These are phyloP conservation scores for Yueomyces sinensis DNA, from an alignment of 805 yeast genomes.

Conservation along the genomic window DNA sequence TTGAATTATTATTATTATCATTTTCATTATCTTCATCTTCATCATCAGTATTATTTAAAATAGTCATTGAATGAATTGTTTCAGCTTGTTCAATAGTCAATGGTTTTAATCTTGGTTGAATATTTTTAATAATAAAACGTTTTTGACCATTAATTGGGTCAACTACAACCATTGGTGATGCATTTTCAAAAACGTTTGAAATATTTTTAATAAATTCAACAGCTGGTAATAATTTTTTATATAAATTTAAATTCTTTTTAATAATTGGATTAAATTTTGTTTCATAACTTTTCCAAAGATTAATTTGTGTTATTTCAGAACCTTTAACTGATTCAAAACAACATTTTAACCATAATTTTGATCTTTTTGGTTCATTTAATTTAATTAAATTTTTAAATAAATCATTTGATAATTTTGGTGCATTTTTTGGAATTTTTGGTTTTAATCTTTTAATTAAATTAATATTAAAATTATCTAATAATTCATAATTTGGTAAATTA, in stretches of 20 bases:
- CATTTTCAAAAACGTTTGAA: conserved; percentile 71
- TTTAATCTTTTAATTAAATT: conserved; percentile 43
- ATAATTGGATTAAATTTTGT: conserved; percentile 58
- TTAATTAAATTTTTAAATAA: conserved; percentile 47
- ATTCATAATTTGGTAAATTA: conserved; percentile 22
- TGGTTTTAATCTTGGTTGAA: conserved; percentile 65
- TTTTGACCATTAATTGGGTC: conserved; percentile 49
- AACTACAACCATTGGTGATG: conserved; percentile 85
- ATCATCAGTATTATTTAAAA: background rate
- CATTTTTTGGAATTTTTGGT: conserved; percentile 47
- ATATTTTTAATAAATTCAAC: conserved; percentile 95
- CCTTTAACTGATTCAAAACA: conserved; percentile 66
- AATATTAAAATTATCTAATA: conserved; percentile 16
- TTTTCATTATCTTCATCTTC: background rate
- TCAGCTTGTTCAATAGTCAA: conserved; percentile 37
- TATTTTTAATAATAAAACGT: conserved; percentile 86
- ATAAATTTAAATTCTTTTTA: conserved; percentile 27
- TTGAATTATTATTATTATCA: background rate
- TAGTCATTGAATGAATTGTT: background rate
- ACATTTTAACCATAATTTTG: conserved; percentile 89
- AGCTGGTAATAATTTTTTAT: conserved; percentile 71
- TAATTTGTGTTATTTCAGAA: conserved; percentile 89
- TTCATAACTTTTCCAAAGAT: conserved; percentile 92
- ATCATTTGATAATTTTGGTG: conserved; percentile 45
- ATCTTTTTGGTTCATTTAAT: conserved; percentile 76